A percentile compares a stretch with the other conserved stretches of the same genome.
phyloP scores from a whole-genome alignment of 805 yeast species.

The Ascoidea asiatica region DNA sequence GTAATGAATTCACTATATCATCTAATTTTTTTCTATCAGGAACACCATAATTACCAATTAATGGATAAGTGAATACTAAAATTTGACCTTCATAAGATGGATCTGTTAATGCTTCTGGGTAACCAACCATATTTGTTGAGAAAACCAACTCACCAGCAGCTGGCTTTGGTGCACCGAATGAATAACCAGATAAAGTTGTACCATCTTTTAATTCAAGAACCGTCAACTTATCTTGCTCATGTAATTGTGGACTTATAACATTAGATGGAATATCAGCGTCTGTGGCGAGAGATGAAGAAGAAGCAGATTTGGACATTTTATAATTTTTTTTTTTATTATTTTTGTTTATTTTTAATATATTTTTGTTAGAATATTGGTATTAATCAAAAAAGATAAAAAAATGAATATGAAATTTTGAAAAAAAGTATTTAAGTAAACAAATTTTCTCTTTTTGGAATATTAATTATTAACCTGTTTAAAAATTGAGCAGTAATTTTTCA shows the following conservation, averaged over 20 bases:
- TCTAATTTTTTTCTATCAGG: slow-evolving; percentile 76
- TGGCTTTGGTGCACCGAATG: slow-evolving; percentile 85
- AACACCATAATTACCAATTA: slow-evolving; percentile 98
- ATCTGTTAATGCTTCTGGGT: slow-evolving; percentile 95
- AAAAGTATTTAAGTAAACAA: no score
- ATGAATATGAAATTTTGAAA: no score
- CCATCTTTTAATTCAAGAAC: slow-evolving; percentile 87
- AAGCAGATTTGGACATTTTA: no score
- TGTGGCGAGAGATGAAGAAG: no score
- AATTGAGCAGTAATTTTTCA: no score
- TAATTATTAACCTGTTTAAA: no score
- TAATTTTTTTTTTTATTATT: no score
- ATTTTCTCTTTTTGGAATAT: no score
- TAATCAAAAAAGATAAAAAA: no score
- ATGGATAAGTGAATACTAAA: slow-evolving; percentile 88
- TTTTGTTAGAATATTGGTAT: no score
- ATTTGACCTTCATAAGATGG: slow-evolving; percentile 98
- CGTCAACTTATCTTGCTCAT: slow-evolving; percentile 70
- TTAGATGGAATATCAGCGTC: slow-evolving; percentile 50
- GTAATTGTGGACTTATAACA: slow-evolving; percentile 87
- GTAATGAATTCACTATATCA: slow-evolving; percentile 61
- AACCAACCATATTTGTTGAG: slow-evolving; percentile 99
- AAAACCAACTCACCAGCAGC: slow-evolving; percentile 96
- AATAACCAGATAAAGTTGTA: slow-evolving; percentile 78
- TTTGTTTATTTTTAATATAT: no score